Evolutionary conservation across 345 rosid species (phyloP), one percentile per base, ranked within the genome.

Genomic region (Camelina neglecta): DNA sequence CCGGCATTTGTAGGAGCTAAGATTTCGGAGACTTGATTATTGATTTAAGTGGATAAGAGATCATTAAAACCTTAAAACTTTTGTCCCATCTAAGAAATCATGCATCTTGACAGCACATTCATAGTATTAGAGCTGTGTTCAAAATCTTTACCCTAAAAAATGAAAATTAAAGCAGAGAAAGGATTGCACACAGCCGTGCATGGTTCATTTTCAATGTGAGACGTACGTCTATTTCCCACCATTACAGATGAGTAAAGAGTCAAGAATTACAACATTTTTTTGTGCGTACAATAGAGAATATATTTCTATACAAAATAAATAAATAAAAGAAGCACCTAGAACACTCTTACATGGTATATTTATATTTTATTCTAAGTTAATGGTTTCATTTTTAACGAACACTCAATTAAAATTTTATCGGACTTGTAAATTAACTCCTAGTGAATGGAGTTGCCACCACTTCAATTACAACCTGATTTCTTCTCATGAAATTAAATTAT

Each of bases 11-110:
- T 65, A 56, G 26, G 49, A 57, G 16, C 65, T 57, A 45, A 35
- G 4, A 21, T 54, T 48, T 56, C 0, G 49, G 13, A 44, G 35
- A 18, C 45, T 29, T 63, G 44, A 20, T 63, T 39, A 51, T 26
- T n/a, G 11, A 41, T 53, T 53, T 23, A 63, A 42, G 13, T 64
- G 31, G 35, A 63, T 29, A 73, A 73, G 47, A 64, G 5, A 54
- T 41, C 55, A 73, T 66, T 33, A 73, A 44, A 29, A 29, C 31
- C 39, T 12, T 45, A 45, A 21, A 56, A 10, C 5, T 29, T 33
- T 20, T 65, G 8, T 51, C 49, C 12, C 21, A 11, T 64, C 69
- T 72, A 50, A 21, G 54, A 54, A 53, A 63, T 29, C 42, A 53
- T 42, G 13, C 53, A 12, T 63, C 7, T 59, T 44, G 33, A 58